Percentiles rank a stretch among this genome's conserved stretches.
phyloP scores from a whole-genome alignment of 345 rosid species.

The Gossypium bickii region DNA sequence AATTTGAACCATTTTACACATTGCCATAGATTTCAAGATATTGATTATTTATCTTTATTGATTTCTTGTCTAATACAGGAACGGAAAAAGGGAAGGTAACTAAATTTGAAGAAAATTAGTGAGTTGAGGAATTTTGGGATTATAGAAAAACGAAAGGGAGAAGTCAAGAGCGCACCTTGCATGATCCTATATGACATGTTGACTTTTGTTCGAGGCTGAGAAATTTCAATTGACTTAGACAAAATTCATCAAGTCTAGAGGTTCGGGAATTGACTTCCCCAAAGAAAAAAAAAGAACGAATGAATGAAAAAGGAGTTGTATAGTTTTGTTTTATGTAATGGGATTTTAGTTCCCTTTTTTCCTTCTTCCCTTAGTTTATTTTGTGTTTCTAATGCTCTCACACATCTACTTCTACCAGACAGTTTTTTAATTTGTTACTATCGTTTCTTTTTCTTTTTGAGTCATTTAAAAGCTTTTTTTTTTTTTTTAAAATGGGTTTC shows the following conservation, averaged over 20 bases:
- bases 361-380: slow-evolving; percentile 18
- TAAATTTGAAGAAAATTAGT: slow-evolving; percentile 13
- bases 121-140: slow-evolving; percentile 23
- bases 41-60: neutral
- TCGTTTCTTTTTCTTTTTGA: neutral
- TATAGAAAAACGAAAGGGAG: slow-evolving; percentile 29
- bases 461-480: slow-evolving; percentile 6
- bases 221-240: neutral
- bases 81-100: slow-evolving; percentile 15
- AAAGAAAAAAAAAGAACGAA: neutral
- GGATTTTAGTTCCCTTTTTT: neutral
- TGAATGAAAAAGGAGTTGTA: slow-evolving; percentile 9
- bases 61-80: slow-evolving; percentile 19
- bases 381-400: slow-evolving; percentile 18
- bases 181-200: slow-evolving; percentile 33
- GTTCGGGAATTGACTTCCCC: slow-evolving; percentile 92
- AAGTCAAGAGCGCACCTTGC: slow-evolving; percentile 97
- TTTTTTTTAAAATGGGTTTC: slow-evolving; percentile 2
- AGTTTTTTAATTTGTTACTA: neutral
- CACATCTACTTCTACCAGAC: slow-evolving; percentile 11
- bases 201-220: neutral
- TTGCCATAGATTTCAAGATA: neutral
- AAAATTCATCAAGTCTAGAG: slow-evolving; percentile 31
- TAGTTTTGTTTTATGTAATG: slow-evolving; percentile 11
- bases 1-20: neutral